These are phyloP conservation scores for Nemania diffusa DNA, from an alignment of 2,329 filamentous ascomycete species.

Conservation along the genomic window DNA sequence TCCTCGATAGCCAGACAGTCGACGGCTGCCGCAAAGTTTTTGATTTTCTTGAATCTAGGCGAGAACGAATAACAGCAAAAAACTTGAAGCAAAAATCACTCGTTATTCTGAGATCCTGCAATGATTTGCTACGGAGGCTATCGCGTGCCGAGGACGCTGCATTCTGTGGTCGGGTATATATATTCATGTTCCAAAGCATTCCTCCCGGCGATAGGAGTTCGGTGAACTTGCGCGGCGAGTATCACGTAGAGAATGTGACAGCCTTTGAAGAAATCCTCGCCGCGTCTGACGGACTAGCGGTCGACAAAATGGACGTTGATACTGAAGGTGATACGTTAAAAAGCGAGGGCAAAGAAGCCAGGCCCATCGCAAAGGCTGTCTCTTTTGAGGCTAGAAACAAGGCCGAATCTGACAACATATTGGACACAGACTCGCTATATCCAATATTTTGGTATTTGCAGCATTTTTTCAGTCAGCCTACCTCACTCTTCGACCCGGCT, in stretches of 20 bases:
- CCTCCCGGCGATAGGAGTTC: conserved; percentile 96
- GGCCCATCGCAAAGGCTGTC: conserved; percentile 55
- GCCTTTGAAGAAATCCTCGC: conserved; percentile 73
- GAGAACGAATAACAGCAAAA: conserved; percentile 85
- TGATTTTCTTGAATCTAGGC: conserved; percentile 91
- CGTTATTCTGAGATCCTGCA: conserved; percentile 92
- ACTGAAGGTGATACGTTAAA: conserved; percentile 53
- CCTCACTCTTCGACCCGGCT: conserved; percentile 76
- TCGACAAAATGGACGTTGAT: conserved; percentile 75
- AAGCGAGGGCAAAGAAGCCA: conserved; percentile 50
- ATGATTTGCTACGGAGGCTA: conserved; percentile 89
- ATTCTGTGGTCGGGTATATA: conserved; percentile 97
- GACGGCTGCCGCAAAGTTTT: conserved; percentile 91
- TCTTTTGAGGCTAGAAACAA: conserved; percentile 58
- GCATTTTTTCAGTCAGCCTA: conserved; percentile 89
- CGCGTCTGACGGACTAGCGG: conserved; percentile 48
- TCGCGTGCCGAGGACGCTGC: conserved; percentile 97
- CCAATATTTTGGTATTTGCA: conserved; percentile 95
- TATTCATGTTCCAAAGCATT: conserved; percentile 98
- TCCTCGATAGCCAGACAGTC: conserved; percentile 95
- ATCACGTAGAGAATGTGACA: conserved; percentile 94
- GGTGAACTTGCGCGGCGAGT: conserved; percentile 95
- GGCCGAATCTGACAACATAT: conserved; percentile 57
- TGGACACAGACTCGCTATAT: conserved; percentile 81
- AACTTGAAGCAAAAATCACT: conserved; percentile 86